Conservation (phyloP, 2,329 filamentous ascomycete genomes). For the Cladobotryum protrusum region DNA sequence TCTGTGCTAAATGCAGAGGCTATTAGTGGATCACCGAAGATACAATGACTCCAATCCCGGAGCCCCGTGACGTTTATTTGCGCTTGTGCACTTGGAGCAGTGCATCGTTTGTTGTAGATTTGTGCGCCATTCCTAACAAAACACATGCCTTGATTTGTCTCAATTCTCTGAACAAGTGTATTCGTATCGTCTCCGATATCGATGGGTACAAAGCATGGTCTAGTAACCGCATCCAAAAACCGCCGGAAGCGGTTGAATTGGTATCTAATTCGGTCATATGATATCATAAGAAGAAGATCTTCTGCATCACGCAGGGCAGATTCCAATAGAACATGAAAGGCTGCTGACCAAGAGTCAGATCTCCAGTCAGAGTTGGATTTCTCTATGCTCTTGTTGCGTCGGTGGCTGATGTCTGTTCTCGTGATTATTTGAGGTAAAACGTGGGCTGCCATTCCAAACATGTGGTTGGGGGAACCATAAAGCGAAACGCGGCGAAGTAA, state of each 20-base stretch:
- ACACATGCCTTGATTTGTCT: not conserved
- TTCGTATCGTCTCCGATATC: constrained; percentile 47
- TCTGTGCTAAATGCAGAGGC: constrained; percentile 41
- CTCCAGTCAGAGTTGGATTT: constrained; percentile 19
- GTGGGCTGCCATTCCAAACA: constrained; percentile 37
- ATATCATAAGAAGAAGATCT: constrained; percentile 52
- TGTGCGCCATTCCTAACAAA: constrained; percentile 3
- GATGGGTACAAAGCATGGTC: constrained; percentile 48
- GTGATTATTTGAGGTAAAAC: constrained; percentile 14
- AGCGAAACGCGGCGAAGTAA: constrained; percentile 39
- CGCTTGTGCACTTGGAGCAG: not conserved
- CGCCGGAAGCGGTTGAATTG: constrained; percentile 45
- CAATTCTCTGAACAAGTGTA: constrained; percentile 33
- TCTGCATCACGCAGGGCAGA: constrained; percentile 53
- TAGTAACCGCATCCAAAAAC: constrained; percentile 45
- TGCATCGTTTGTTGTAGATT: not conserved
- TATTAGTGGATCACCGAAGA: constrained; percentile 56
- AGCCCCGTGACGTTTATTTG: constrained; percentile 41
- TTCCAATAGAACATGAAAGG: constrained; percentile 53
- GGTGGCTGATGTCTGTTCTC: not conserved
- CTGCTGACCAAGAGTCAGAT: constrained; percentile 44
- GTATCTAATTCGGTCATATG: constrained; percentile 47
- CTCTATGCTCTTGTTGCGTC: not conserved
- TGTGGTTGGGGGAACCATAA: constrained; percentile 38
- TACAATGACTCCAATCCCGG: constrained; percentile 51